Percentiles rank a stretch among this genome's conserved stretches.
These are phyloP conservation scores for Cupressus sempervirens DNA, from an alignment of 75 land plant genomes.

Conservation along the genomic window DNA sequence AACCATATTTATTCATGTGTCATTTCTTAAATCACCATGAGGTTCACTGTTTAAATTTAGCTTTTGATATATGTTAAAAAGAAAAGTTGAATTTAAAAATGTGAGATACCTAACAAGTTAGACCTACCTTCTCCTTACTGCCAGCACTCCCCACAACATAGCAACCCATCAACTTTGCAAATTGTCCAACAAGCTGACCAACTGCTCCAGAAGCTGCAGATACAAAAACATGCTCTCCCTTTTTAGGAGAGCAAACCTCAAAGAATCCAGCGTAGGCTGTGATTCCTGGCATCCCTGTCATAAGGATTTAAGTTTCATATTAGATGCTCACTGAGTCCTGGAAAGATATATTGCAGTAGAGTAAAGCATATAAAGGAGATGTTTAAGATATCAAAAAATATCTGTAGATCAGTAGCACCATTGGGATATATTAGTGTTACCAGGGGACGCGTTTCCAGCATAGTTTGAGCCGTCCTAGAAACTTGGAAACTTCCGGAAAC, in stretches of 20 bases:
- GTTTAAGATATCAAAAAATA: neutral
- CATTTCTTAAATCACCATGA: neutral
- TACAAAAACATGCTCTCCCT: slow-evolving; percentile 47
- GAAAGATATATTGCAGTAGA: neutral
- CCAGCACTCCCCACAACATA: slow-evolving; percentile 69
- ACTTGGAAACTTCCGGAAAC: too few species aligned
- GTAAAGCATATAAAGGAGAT: neutral
- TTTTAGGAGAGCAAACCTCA: slow-evolving; percentile 49
- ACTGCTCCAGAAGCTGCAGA: slow-evolving; percentile 80
- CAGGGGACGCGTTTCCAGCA: too few species aligned
- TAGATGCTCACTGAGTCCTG: neutral
- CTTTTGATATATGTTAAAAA: neutral
- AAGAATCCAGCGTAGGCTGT: slow-evolving; percentile 28
- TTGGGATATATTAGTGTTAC: too few species aligned
- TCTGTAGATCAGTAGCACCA: too few species aligned
- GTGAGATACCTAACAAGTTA: neutral
- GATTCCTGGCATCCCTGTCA: slow-evolving; percentile 45
- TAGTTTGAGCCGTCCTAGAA: too few species aligned
- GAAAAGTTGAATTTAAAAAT: neutral
- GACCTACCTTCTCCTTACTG: slow-evolving; percentile 41
- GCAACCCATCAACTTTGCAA: slow-evolving; percentile 54
- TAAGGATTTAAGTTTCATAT: neutral
- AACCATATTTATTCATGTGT: neutral
- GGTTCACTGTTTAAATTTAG: neutral
- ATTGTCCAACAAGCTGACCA: slow-evolving; percentile 68